Conservation (phyloP, 1,139 yeast species). For the Zygosaccharomyces pseudobailii region DNA sequence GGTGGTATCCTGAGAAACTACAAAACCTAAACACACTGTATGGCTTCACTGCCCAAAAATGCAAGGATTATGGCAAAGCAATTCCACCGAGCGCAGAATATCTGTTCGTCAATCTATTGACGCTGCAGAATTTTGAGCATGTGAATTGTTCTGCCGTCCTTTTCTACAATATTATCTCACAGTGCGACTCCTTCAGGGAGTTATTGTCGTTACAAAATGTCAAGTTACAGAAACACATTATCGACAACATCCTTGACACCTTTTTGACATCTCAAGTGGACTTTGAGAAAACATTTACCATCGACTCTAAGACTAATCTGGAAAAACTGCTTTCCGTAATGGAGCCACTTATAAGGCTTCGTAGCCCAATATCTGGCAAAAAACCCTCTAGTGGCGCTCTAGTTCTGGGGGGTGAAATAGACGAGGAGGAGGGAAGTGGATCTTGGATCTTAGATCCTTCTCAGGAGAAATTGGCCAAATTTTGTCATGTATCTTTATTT, state of each 20-base stretch:
- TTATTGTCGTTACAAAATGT: constrained; percentile 20
- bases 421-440: constrained; percentile 22
- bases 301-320: constrained; percentile 21
- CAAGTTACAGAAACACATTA: constrained; percentile 16
- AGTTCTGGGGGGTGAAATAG: constrained; percentile 13
- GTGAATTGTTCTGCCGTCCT: constrained; percentile 3
- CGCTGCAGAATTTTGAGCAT: constrained; percentile 13
- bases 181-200: constrained; percentile 23
- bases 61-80: constrained; percentile 34
- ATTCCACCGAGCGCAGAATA: constrained; percentile 18
- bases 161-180: constrained; percentile 17
- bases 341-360: constrained; percentile 18
- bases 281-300: constrained; percentile 2
- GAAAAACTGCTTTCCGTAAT: constrained; percentile 25
- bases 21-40: constrained; percentile 60
- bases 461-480: constrained; percentile 65
- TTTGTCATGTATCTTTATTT: constrained; percentile 26
- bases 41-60: constrained; percentile 52
- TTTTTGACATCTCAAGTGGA: constrained; percentile 4
- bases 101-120: constrained; percentile 19
- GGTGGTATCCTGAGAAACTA: constrained; percentile 60
- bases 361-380: not conserved
- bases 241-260: constrained; percentile 18
- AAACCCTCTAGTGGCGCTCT: not conserved
- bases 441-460: constrained; percentile 35